These are phyloP conservation scores for Pochonia chlamydosporia DNA, from an alignment of 2,329 filamentous ascomycete species.

Conservation along the genomic window DNA sequence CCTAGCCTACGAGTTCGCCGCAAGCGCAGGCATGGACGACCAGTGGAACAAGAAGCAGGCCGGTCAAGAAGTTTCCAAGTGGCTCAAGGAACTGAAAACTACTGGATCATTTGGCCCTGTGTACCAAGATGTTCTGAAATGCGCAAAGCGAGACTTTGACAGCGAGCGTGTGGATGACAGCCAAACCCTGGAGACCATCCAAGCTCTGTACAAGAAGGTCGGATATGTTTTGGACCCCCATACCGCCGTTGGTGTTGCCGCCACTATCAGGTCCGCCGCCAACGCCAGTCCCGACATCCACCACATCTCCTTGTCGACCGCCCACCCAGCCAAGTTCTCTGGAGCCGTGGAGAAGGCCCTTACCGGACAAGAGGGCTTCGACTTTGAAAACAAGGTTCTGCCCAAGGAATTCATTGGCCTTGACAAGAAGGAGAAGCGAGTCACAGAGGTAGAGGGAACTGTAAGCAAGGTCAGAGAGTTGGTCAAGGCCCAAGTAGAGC, in stretches of 20 bases:
- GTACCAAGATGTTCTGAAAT: constrained; percentile 63
- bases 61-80: constrained; percentile 69
- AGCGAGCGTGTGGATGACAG: constrained; percentile 66
- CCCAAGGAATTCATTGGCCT: constrained; percentile 78
- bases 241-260: constrained; percentile 79
- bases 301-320: constrained; percentile 87
- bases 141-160: constrained; percentile 69
- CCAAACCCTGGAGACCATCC: constrained; percentile 62
- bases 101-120: constrained; percentile 78
- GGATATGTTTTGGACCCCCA: constrained; percentile 91
- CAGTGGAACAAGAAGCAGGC: constrained; percentile 62
- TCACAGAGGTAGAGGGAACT: constrained; percentile 62
- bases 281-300: constrained; percentile 44
- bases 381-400: constrained; percentile 68
- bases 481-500: constrained; percentile 67
- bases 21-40: constrained; percentile 54
- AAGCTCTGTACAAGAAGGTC: constrained; percentile 49
- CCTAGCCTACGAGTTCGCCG: constrained; percentile 68
- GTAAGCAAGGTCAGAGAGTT: constrained; percentile 73
- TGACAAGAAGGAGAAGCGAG: constrained; percentile 67
- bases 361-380: constrained; percentile 63
- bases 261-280: constrained; percentile 62
- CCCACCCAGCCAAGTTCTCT: constrained; percentile 93
- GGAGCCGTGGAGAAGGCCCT: constrained; percentile 78
- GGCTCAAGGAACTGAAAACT: constrained; percentile 76